Conservation (phyloP, 495 filamentous ascomycete genomes). For the Aeminium ludgeri region DNA sequence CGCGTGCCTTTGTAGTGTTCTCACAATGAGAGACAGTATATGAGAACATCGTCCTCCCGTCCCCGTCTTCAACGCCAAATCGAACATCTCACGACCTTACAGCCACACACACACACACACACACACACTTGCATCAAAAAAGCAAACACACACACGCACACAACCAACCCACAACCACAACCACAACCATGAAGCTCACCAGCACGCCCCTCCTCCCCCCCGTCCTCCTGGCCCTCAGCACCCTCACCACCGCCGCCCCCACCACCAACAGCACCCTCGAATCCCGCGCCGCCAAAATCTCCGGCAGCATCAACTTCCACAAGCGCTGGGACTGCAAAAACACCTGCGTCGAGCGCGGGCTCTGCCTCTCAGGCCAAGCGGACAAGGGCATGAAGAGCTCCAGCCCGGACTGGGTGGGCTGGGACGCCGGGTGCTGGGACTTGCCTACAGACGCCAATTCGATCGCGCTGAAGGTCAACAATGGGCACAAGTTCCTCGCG, state of each 20-base stretch:
- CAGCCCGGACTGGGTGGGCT: background rate
- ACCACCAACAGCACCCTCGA: background rate
- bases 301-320: background rate
- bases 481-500: background rate
- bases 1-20: too few relatives aligned
- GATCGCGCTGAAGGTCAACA: background rate
- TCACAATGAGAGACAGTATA: too few relatives aligned
- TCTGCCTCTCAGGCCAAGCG: background rate
- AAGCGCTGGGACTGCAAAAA: slow-evolving; percentile 1
- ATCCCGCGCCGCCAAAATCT: background rate
- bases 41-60: too few relatives aligned
- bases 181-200: too few relatives aligned
- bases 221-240: background rate
- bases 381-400: background rate
- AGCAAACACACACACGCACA: too few relatives aligned
- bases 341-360: background rate
- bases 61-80: too few relatives aligned
- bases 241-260: background rate
- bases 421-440: background rate
- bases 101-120: too few relatives aligned
- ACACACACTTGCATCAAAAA: too few relatives aligned
- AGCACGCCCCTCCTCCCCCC: background rate
- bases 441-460: background rate
- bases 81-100: too few relatives aligned
- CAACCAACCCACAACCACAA: too few relatives aligned